Conservation (phyloP, 2,329 filamentous ascomycete species). For the Aspergillus tubingensis region DNA sequence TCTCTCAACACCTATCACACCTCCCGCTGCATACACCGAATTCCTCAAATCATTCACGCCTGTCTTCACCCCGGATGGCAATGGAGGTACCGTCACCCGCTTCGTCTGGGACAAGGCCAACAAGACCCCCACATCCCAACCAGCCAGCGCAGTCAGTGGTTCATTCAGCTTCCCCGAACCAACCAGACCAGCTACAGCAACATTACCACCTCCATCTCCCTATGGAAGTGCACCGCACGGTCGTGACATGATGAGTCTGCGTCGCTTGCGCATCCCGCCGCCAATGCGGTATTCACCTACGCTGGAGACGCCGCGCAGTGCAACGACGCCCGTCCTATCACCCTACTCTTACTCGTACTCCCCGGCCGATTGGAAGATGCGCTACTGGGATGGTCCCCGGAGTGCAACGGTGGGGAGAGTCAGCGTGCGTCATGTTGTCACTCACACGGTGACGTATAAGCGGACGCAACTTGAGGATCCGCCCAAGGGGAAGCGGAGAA, state of each 20-base stretch:
- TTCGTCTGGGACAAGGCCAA: conserved; percentile 32
- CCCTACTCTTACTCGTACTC: conserved; percentile 62
- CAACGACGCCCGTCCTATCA: conserved; percentile 60
- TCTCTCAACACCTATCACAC: conserved; percentile 83
- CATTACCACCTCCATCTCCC: conserved; percentile 61
- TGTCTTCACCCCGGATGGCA: conserved; percentile 66
- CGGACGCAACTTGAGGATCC: conserved; percentile 75
- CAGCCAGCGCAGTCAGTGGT: conserved; percentile 42
- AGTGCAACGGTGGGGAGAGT: conserved; percentile 62
- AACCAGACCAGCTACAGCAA: conserved; percentile 59
- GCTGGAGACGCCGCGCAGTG: conserved; percentile 69
- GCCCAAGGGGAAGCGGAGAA: conserved; percentile 89
- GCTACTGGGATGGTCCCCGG: conserved; percentile 62
- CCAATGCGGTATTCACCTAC: conserved; percentile 69
- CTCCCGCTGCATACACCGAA: conserved; percentile 85
- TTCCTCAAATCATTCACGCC: conserved; percentile 82
- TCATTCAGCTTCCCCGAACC: conserved; percentile 56
- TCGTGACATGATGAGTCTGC: conserved; percentile 55
- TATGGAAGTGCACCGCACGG: conserved; percentile 59
- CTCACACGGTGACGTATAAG: conserved; percentile 90
- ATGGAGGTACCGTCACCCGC: conserved; percentile 56
- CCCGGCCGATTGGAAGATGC: conserved; percentile 75
- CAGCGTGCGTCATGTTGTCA: conserved; percentile 84
- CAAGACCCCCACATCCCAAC: conserved; percentile 42
- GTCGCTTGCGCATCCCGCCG: conserved; percentile 73